phyloP scores from a whole-genome alignment of 306 rosid species.

The Hippophae tibetana region DNA sequence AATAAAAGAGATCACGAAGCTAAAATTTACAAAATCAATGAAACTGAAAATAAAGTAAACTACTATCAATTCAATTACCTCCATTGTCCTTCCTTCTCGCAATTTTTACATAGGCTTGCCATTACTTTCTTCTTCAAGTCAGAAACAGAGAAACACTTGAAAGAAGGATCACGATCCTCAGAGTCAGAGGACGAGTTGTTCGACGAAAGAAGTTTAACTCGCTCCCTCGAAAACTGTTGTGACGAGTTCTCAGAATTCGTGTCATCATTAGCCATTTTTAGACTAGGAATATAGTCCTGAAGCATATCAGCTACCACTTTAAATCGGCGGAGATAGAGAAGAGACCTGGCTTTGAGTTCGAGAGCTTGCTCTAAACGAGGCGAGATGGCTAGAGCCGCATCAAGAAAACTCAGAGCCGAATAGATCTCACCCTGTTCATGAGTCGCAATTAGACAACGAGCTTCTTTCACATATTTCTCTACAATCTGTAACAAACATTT shows the following conservation, averaged over 20 bases:
- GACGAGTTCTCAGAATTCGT: constrained; percentile 49
- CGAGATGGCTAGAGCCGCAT: constrained; percentile 68
- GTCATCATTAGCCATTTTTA: constrained; percentile 58
- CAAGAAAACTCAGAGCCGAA: constrained; percentile 60
- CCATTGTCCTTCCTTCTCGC: constrained; percentile 92
- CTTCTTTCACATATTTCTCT: constrained; percentile 65
- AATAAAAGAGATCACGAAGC: background rate
- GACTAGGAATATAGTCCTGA: constrained; percentile 88
- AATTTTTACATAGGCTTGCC: constrained; percentile 73
- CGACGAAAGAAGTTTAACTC: constrained; percentile 57
- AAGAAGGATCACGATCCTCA: constrained; percentile 39
- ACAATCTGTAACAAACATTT: constrained; percentile 42
- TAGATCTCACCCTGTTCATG: constrained; percentile 57
- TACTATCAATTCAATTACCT: constrained; percentile 35
- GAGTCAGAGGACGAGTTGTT: constrained; percentile 31
- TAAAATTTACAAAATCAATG: constrained; percentile 24
- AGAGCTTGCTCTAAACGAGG: constrained; percentile 73
- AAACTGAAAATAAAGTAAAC: constrained; percentile 20
- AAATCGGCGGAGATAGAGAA: constrained; percentile 62
- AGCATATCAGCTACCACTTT: constrained; percentile 92
- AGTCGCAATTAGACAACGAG: constrained; percentile 55
- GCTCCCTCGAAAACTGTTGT: constrained; percentile 54
- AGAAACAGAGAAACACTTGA: constrained; percentile 90
- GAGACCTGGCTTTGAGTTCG: constrained; percentile 73
- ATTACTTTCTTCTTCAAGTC: constrained; percentile 86